Evolutionary conservation across 306 rosid species (phyloP).

Genomic region (Acacia crassicarpa): DNA sequence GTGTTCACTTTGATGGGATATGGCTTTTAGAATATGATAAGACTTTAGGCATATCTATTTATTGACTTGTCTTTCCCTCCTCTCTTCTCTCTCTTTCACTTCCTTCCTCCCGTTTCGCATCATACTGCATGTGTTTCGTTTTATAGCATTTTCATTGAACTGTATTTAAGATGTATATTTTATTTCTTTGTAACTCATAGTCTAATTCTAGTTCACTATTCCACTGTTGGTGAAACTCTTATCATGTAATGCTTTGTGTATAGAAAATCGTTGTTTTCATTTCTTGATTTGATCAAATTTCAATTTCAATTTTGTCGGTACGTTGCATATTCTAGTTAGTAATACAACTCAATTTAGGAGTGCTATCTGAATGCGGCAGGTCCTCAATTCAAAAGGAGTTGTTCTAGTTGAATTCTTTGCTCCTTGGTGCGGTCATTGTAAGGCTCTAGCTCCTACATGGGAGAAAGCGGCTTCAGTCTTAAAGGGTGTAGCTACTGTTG

Average conservation of each 20-base stretch:
- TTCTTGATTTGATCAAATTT: not conserved
- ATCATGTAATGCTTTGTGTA: not conserved
- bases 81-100: no score
- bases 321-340: constrained; percentile 1
- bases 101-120: no score
- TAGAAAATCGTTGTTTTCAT: not conserved
- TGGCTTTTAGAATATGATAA: not conserved
- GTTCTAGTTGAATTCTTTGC: constrained; percentile 97
- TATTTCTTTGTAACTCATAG: not conserved
- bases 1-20: not conserved
- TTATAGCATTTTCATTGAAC: constrained; percentile 1
- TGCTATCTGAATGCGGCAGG: constrained; percentile 55
- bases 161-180: not conserved
- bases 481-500: constrained; percentile 91
- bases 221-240: not conserved
- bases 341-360: constrained; percentile 6
- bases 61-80: no score
- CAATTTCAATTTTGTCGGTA: not conserved
- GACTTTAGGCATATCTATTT: no score
- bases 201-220: not conserved
- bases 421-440: constrained; percentile 99
- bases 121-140: not conserved
- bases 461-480: constrained; percentile 88
- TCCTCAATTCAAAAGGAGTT: constrained; percentile 84
- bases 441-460: constrained; percentile 91